Conservation (phyloP, 1,139 yeast species). For the Blastobotrys apis region DNA sequence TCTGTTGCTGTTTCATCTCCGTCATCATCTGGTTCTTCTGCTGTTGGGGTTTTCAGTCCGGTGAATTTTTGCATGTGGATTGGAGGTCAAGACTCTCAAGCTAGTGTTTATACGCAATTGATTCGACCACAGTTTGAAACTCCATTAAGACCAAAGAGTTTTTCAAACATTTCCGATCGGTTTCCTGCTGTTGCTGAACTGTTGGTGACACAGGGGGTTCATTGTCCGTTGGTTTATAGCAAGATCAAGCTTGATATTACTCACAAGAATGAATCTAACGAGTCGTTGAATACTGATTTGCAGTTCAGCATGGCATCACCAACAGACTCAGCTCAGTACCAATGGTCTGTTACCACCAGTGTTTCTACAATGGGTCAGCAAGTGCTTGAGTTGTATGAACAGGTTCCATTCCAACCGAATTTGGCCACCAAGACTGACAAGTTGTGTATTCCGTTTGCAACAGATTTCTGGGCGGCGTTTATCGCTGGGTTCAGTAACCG, state of each 20-base stretch:
- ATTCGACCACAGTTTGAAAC: slow-evolving; percentile 38
- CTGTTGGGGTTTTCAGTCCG: slow-evolving; percentile 3
- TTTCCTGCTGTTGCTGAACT: slow-evolving; percentile 31
- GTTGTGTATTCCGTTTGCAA: slow-evolving; percentile 36
- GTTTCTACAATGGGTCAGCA: slow-evolving; percentile 34
- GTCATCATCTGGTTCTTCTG: slow-evolving; percentile 6
- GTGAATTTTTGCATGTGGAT: slow-evolving; percentile 31
- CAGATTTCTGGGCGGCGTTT: slow-evolving; percentile 40
- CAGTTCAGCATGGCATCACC: slow-evolving; percentile 25
- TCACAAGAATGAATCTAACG: not conserved
- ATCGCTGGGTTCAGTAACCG: slow-evolving; percentile 30
- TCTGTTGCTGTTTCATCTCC: not conserved
- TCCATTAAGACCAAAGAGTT: slow-evolving; percentile 31
- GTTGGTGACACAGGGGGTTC: slow-evolving; percentile 16
- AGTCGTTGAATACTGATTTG: slow-evolving; percentile 25
- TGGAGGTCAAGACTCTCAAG: slow-evolving; percentile 16
- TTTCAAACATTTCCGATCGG: slow-evolving; percentile 28
- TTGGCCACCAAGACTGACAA: slow-evolving; percentile 32
- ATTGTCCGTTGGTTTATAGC: slow-evolving; percentile 32
- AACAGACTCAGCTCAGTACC: slow-evolving; percentile 12
- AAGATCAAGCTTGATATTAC: slow-evolving; percentile 29
- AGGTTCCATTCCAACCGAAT: slow-evolving; percentile 28
- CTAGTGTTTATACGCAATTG: slow-evolving; percentile 30
- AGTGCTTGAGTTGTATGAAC: slow-evolving; percentile 31
- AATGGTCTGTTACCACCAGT: slow-evolving; percentile 34